Evolutionary conservation across 1,284 basidiomycete species (phyloP), one percentile per base, ranked within the genome.

Genomic region (Microbotryum scabiosae): DNA sequence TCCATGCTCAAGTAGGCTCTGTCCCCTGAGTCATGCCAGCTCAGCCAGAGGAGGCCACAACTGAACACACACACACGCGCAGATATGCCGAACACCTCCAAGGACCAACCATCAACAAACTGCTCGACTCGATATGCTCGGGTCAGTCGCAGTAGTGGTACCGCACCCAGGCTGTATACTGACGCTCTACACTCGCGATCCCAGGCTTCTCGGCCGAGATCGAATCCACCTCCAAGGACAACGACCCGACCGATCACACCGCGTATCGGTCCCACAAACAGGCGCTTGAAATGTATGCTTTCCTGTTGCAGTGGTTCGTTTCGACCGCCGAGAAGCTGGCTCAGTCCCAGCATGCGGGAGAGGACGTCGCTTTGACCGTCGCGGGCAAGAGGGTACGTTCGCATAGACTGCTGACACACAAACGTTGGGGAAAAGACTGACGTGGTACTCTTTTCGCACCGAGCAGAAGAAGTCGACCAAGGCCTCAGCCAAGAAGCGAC

Each of bases 271-370:
- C 80, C 0, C 89, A 91, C 76, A 86, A 85, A 72, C 71, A 74
- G 1, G 82, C 88, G 0, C 78, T 96, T 54, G 92, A 96, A 74
- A 85, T 87, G 79, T 94, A 89, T 74, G 86, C 86, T 4, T 96
- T 94, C 73, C 77, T 94, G 23, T 75, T 94, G 9, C 80, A 85
- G 66, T 94, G 90, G 90, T 90, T 90, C 71, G 85, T 88, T 23
- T 76, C 77, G 20, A 83, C 83, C 0, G 86, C 84, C 1, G 89
- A 93, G 75, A 85, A 85, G 66, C 82, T 85, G 58, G 85, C 84
- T 57, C 77, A 78, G 4, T 76, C 79, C 5, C 30, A 7, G 16
- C 23, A 43, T 36, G 81, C 79, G 3, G 80, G 80, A 8, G 81
- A 81, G 14, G 83, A 82, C n/a, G 78, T 46, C 44, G 54, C 58